Conservation (phyloP, 495 filamentous ascomycete genomes). For the Hypomontagnella submonticulosa region DNA sequence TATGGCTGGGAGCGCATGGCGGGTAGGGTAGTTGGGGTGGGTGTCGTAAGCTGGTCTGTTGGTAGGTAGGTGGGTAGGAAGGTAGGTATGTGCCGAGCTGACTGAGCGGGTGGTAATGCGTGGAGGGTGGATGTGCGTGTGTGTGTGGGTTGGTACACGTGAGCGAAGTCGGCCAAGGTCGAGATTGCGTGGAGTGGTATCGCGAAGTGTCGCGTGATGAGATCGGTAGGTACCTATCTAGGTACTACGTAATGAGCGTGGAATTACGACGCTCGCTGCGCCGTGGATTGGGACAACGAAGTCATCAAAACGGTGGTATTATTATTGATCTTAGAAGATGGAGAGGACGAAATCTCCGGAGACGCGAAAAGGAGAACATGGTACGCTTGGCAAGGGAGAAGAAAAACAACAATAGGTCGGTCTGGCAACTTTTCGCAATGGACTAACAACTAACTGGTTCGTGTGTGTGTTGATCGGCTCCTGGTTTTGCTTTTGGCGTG, state of each 20-base stretch:
- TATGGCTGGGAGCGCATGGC: slow-evolving; percentile 54
- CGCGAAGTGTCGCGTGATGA: too few relatives aligned
- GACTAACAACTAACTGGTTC: too few relatives aligned
- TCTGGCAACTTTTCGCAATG: too few relatives aligned
- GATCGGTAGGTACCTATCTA: too few relatives aligned
- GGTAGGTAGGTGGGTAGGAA: neutral
- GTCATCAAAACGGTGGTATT: slow-evolving; percentile 3
- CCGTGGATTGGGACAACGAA: slow-evolving; percentile 4
- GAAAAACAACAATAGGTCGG: too few relatives aligned
- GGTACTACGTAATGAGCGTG: too few relatives aligned
- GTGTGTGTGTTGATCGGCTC: slow-evolving; percentile 4
- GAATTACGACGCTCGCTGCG: neutral
- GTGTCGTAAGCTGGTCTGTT: neutral
- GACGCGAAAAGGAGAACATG: slow-evolving; percentile 1
- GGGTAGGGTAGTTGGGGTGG: slow-evolving; percentile 1
- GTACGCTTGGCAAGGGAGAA: slow-evolving; percentile 8
- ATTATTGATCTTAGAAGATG: neutral
- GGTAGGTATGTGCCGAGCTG: too few relatives aligned
- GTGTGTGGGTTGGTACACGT: too few relatives aligned
- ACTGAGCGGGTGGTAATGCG: too few relatives aligned
- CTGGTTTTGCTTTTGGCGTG: slow-evolving; percentile 13
- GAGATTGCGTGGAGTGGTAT: too few relatives aligned
- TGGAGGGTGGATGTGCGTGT: too few relatives aligned
- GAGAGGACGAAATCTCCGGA: neutral
- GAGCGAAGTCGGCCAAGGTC: too few relatives aligned